phyloP scores from a whole-genome alignment of 495 filamentous ascomycete genomes.

The Neurospora cerealis region DNA sequence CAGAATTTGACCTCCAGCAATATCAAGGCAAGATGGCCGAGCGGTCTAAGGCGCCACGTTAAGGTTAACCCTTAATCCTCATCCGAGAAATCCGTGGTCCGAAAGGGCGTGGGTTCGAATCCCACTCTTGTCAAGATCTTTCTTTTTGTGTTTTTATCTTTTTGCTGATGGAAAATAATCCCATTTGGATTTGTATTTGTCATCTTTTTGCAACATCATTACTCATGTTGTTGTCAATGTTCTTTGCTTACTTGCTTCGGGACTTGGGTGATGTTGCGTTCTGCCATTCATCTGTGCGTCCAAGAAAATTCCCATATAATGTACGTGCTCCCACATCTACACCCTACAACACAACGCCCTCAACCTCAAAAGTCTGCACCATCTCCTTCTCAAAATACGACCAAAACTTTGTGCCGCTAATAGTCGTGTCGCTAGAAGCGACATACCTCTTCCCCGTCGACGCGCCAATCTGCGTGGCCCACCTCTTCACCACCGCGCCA shows the following conservation, averaged over 20 bases:
- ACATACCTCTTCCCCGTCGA: slow-evolving; percentile 22
- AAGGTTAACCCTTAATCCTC: background rate
- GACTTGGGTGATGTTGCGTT: background rate
- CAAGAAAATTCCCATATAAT: background rate
- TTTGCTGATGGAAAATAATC: rapidly evolving
- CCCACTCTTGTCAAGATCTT: slow-evolving; percentile 18
- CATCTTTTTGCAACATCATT: background rate
- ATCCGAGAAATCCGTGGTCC: slow-evolving; percentile 9
- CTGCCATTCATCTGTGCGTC: background rate
- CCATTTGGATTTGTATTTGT: background rate
- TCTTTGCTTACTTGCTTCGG: background rate
- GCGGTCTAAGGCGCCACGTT: background rate
- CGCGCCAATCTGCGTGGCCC: slow-evolving; percentile 22
- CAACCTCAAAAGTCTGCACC: slow-evolving; percentile 25
- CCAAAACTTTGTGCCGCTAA: slow-evolving; percentile 22
- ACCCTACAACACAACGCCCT: slow-evolving; percentile 12
- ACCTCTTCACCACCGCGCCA: slow-evolving; percentile 22
- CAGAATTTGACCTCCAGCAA: background rate
- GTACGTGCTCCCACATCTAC: background rate
- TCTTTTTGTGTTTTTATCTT: background rate
- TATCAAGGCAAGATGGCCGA: background rate
- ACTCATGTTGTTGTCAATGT: rapidly evolving
- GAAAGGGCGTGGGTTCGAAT: slow-evolving; percentile 30
- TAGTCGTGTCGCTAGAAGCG: slow-evolving; percentile 15
- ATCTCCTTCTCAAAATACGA: slow-evolving; percentile 15